phyloP scores from a whole-genome alignment of 2,329 filamentous ascomycete species.

The Colletotrichum tamarilloi region DNA sequence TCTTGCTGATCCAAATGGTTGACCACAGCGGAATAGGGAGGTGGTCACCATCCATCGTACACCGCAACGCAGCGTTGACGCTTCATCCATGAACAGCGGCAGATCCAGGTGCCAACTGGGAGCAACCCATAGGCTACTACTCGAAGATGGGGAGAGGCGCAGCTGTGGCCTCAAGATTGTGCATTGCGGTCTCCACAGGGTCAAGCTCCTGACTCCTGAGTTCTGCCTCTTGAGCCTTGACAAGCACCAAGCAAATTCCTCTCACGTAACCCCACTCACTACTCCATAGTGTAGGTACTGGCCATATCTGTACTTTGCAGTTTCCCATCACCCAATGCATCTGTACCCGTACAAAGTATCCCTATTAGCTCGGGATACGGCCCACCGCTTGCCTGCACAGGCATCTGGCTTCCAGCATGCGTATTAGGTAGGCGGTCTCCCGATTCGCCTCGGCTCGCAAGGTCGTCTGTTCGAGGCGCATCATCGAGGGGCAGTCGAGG shows the following conservation, averaged over 20 bases:
- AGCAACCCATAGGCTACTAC: not conserved
- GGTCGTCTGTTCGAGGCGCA: constrained; percentile 4
- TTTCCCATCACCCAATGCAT: too few relatives aligned
- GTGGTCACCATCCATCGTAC: not conserved
- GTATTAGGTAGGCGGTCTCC: constrained; percentile 23
- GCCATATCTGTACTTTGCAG: constrained; percentile 5
- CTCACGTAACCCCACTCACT: constrained; percentile 1
- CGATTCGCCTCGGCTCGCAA: constrained; percentile 14
- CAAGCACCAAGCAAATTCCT: not conserved
- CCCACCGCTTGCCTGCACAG: constrained; percentile 16
- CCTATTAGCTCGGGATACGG: not conserved
- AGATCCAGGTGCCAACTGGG: not conserved
- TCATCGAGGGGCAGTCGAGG: constrained; percentile 5
- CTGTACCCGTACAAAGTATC: not conserved
- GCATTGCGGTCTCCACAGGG: not conserved
- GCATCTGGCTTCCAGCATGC: not conserved
- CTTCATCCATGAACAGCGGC: not conserved
- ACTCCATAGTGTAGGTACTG: not conserved
- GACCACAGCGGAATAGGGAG: not conserved
- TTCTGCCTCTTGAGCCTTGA: not conserved
- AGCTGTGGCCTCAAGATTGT: not conserved
- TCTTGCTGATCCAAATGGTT: not conserved
- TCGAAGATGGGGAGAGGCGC: not conserved
- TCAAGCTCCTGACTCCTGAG: constrained; percentile 11
- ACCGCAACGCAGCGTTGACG: not conserved